phyloP scores from a whole-genome alignment of 305 asterid species.

The Stenogyne calaminthoides region DNA sequence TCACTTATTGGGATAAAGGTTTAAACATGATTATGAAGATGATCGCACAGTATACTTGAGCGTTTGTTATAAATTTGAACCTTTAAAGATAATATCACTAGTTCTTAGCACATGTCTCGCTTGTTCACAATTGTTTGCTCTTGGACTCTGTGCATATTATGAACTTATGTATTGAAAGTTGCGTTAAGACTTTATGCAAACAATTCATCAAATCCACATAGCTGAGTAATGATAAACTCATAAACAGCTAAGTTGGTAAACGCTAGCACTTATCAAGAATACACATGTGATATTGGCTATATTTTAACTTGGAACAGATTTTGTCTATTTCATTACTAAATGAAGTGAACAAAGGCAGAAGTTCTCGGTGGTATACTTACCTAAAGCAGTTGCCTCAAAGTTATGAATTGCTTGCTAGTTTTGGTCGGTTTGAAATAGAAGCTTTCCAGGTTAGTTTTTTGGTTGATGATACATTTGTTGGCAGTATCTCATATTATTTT shows the following conservation, averaged over 20 bases:
- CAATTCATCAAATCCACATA: background rate
- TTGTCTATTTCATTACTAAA: slow-evolving; percentile 67
- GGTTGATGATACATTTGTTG: slow-evolving; percentile 16
- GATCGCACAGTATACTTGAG: background rate
- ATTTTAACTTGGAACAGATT: slow-evolving; percentile 47
- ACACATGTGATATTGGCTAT: slow-evolving; percentile 15
- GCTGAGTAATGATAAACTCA: background rate
- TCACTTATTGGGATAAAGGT: background rate
- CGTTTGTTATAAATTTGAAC: background rate
- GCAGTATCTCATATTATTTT: slow-evolving; percentile 13
- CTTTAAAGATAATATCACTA: background rate
- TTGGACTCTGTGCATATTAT: background rate
- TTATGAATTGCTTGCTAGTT: slow-evolving; percentile 66
- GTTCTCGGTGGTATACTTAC: slow-evolving; percentile 80
- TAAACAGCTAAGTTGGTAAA: background rate
- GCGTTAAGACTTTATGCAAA: background rate
- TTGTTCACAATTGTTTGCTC: background rate
- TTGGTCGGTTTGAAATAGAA: slow-evolving; percentile 64
- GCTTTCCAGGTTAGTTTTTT: slow-evolving; percentile 70
- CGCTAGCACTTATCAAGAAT: slow-evolving; percentile 10
- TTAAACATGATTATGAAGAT: background rate
- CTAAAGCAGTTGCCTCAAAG: slow-evolving; percentile 79
- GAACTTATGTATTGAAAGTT: background rate
- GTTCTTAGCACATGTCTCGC: background rate
- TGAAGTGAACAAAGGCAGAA: slow-evolving; percentile 73